These are phyloP conservation scores for Rosa multiflora DNA, from an alignment of 306 rosid genomes.

Conservation along the genomic window DNA sequence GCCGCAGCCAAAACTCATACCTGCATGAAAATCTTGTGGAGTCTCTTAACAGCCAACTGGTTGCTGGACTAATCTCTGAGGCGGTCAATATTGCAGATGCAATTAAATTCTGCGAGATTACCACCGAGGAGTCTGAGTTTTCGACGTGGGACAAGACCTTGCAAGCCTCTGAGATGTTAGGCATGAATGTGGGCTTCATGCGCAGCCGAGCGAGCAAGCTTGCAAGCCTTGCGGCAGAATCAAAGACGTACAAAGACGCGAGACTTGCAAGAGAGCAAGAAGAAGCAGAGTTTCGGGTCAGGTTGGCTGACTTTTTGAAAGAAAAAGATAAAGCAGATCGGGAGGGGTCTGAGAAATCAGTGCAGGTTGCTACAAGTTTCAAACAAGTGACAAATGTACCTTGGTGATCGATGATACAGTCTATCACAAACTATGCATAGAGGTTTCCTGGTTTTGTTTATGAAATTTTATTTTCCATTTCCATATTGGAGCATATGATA, in stretches of 20 bases:
- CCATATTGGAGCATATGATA: not conserved
- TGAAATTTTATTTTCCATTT: not conserved
- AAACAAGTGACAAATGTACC: not conserved
- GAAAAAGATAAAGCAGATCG: conserved; percentile 15
- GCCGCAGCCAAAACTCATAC: conserved; percentile 45
- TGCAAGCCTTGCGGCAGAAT: conserved; percentile 24
- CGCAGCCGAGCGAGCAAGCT: conserved; percentile 34
- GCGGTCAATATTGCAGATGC: conserved; percentile 51
- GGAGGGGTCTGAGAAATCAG: conserved; percentile 29
- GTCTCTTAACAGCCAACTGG: conserved; percentile 48
- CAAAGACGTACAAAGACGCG: conserved; percentile 26
- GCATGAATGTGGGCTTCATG: conserved; percentile 55
- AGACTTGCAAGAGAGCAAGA: conserved; percentile 21
- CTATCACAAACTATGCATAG: not conserved
- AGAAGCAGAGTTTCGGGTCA: conserved; percentile 19
- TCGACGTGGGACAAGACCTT: conserved; percentile 46
- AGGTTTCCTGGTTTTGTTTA: not conserved
- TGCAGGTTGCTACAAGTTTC: not conserved
- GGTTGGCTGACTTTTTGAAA: conserved; percentile 22
- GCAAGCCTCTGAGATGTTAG: conserved; percentile 42
- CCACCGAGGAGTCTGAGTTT: conserved; percentile 26
- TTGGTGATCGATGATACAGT: not conserved
- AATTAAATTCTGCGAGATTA: conserved; percentile 46
- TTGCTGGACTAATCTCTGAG: conserved; percentile 49
- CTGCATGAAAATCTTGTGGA: conserved; percentile 43